Evolutionary conservation across 2,329 filamentous ascomycete genomes (phyloP).

Genomic region (Aspergillus udagawae): DNA sequence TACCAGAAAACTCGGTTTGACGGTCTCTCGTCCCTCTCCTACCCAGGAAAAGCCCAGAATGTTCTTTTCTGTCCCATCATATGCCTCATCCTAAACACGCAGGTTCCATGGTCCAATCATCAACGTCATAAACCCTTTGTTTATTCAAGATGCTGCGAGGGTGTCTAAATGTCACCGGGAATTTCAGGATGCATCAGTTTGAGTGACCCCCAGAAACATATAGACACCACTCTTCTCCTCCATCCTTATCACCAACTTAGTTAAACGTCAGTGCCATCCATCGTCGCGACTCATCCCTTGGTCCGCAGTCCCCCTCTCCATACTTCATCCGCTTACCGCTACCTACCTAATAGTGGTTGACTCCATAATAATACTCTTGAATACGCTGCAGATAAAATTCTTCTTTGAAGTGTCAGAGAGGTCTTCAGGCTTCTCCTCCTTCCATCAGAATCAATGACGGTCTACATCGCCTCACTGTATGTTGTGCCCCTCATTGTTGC

Average conservation of each 20-base stretch:
- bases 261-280: not conserved
- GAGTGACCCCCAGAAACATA: conserved; percentile 7
- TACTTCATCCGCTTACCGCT: not conserved
- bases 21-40: not conserved
- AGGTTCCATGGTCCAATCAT: conserved; percentile 14
- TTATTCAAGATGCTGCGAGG: conserved; percentile 9
- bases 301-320: not conserved
- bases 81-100: conserved; percentile 4
- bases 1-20: not conserved
- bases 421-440: not conserved
- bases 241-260: conserved; percentile 1
- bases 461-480: conserved; percentile 35
- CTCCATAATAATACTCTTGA: not conserved
- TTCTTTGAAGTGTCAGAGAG: not conserved
- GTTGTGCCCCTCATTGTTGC: conserved; percentile 4
- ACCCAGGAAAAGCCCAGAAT: conserved; percentile 14
- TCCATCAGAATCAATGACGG: conserved; percentile 23
- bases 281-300: not conserved
- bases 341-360: not conserved
- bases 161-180: conserved; percentile 10
- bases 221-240: conserved; percentile 6
- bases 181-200: conserved; percentile 9
- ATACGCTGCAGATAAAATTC: not conserved
- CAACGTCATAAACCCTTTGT: conserved; percentile 8
- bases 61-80: conserved; percentile 9